Evolutionary conservation across 805 yeast genomes (phyloP), one percentile per base, ranked within the genome.

Genomic region (Saccharomycopsis javanensis): DNA sequence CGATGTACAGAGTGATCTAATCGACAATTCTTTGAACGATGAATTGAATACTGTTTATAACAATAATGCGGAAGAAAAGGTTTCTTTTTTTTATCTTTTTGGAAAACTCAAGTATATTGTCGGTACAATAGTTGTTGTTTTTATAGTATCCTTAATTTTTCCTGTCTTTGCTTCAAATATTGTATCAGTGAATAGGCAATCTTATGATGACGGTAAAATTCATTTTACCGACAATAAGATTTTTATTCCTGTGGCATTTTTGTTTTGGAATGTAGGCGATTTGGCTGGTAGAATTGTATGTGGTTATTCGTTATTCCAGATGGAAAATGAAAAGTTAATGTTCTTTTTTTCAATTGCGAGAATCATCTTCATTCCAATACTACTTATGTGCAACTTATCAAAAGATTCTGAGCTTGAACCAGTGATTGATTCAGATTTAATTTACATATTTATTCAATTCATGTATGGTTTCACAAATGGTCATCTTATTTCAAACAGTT

Each of bases 231-330:
- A 60, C 10, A 57, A 61, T 1, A 62, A 69, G 35, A 73, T 83
- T 35, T 84, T 79, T 65, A 79, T 88, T 16, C 97, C 98, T 1
- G 68, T 89, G 54, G 83, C 88, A 2, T 89, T 85, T 67, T 72
- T 91, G 23, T 68, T 86, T 15, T 92, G 99, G 99, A 92, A 92
- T 69, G 57, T 81, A 13, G 98, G 98, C 18, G 99, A 92, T 67
- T 73, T 94, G 28, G 69, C 75, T 2, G 97, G 97, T 1, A 75
- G 99, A 51, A 67, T 88, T 4, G 60, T 77, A 35, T 82, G 96
- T 75, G 82, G 87, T 1, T 67, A 64, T 55, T 70, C 72, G 1
- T 34, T 60, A 11, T 69, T 77, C 59, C 77, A 75, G 15, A 71
- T 86, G 16, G 64, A 64, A 10, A 69, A 69, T 33, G 81, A 82